phyloP scores from a whole-genome alignment of 148 eudicot species.

The Fagopyrum tataricum region DNA sequence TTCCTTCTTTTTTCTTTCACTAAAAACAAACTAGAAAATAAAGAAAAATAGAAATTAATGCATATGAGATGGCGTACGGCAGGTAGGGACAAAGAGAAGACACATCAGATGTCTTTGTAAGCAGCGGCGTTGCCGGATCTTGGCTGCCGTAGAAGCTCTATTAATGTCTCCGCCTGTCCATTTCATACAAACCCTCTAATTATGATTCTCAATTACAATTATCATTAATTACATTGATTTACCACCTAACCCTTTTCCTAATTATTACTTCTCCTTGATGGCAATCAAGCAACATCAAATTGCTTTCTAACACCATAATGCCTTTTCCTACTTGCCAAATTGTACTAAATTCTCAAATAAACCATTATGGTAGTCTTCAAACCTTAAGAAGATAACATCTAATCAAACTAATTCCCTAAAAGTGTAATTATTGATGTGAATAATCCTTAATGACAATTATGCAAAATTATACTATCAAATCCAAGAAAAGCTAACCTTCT shows the following conservation, averaged over 20 bases:
- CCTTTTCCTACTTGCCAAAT: background rate
- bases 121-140: constrained; percentile 78
- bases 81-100: background rate
- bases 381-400: background rate
- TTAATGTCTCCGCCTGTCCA: constrained; percentile 80
- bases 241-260: background rate
- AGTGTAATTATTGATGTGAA: no score
- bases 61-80: constrained; percentile 2
- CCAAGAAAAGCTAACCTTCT: constrained; percentile 44
- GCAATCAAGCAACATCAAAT: background rate
- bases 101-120: constrained; percentile 30
- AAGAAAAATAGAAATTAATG: no score
- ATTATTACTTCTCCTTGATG: background rate
- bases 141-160: constrained; percentile 87
- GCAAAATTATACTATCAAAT: no score
- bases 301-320: background rate
- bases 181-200: constrained; percentile 17
- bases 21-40: background rate
- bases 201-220: background rate
- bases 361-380: background rate
- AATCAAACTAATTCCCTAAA: background rate
- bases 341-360: background rate
- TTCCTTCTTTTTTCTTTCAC: background rate
- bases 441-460: no score
- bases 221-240: background rate